These are phyloP conservation scores for Dactylellina drechsleri DNA, from an alignment of 2,329 filamentous ascomycete species.

Conservation along the genomic window DNA sequence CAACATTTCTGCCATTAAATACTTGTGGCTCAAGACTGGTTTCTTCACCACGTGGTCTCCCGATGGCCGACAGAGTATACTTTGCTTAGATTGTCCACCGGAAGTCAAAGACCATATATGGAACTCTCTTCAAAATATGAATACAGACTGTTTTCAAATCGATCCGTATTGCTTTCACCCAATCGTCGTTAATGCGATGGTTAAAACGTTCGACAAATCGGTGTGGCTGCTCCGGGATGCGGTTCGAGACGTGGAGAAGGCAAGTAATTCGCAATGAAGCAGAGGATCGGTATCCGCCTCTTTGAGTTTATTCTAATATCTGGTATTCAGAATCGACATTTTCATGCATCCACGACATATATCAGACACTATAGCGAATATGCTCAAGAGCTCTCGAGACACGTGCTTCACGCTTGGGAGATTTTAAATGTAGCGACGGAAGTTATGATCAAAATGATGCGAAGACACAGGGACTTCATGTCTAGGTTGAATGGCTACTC, in stretches of 20 bases:
- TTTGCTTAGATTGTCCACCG: conserved; percentile 16
- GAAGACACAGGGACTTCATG: conserved; percentile 3
- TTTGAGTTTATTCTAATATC: too few relatives aligned
- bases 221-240: conserved; percentile 19
- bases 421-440: conserved; percentile 19
- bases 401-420: conserved; percentile 17
- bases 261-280: background rate
- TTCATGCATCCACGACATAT: too few relatives aligned
- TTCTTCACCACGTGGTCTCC: conserved; percentile 33
- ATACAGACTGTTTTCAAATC: background rate
- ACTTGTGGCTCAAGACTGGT: conserved; percentile 13
- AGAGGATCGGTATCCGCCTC: too few relatives aligned
- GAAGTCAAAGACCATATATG: background rate
- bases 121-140: background rate
- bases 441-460: conserved; percentile 17
- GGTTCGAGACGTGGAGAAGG: conserved; percentile 14
- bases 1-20: background rate
- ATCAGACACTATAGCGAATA: too few relatives aligned
- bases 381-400: conserved; percentile 13
- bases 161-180: conserved; percentile 39
- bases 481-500: background rate
- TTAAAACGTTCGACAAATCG: background rate
- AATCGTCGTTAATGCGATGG: conserved; percentile 1
- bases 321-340: background rate
- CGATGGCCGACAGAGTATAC: conserved; percentile 11